Evolutionary conservation across 768 basidiomycete species (phyloP), one percentile per base, ranked within the genome.

Genomic region (Termitomyces sp.): DNA sequence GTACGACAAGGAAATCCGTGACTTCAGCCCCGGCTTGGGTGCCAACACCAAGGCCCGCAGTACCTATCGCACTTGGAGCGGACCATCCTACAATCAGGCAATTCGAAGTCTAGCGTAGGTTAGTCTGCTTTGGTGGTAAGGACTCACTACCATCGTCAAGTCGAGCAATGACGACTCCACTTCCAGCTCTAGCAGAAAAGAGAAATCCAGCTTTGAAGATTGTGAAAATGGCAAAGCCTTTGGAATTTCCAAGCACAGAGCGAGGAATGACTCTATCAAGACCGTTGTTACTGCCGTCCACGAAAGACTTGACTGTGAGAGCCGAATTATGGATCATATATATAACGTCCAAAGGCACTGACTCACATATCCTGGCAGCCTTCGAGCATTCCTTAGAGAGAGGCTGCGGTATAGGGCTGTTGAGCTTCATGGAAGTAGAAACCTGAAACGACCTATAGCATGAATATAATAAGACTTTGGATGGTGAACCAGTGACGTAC

Each of bases 31-130:
- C 91, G 20, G 82, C 79, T 67, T 93, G 91, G 20, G 88, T 85
- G 50, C 96, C 97, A 4, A 95, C 76, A 0, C 96, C 96, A 5
- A 95, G 69, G 0, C 96, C 96, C 14, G 89, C 96, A 3, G 92
- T 88, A 28, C 95, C 95, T 48, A 99, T 96, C 3, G 96, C 97
- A 69, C 89, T 91, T 3, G 97, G 97, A 20, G 95, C 87, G 38
- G 91, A 93, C 95, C 95, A 99, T 40, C 83, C 90, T 94, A 57
- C 30, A 38, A 58, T 44, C 56, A 26, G 56, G 59, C 28, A 30
- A 40, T 30, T 7, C 60, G 57, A 26, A 55, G 32, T 52, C 48
- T 26, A 57, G 4, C n/a, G 18, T 43, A 44, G 59, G 32, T 35
- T 23, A 40, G 5, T 4, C 2, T 12, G 28, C 33, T 23, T 28